Percentiles rank a stretch among this genome's conserved stretches.
Conservation (phyloP, 371 early-diverging fungal genomes). For the Batkoa obscura region DNA sequence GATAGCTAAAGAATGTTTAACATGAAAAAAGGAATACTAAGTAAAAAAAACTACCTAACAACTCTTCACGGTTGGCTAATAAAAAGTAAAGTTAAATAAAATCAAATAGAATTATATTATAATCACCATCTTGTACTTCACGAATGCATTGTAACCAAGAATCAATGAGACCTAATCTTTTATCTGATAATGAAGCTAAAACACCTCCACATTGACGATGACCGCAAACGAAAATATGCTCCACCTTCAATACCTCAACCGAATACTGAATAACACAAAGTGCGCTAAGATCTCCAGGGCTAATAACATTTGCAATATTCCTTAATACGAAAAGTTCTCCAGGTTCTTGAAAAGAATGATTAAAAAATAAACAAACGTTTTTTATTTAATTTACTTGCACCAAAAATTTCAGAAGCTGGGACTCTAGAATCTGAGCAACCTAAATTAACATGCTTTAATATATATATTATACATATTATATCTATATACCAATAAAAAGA, state of each 20-base stretch:
- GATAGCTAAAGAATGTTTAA: background rate
- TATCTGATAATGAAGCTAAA: slow-evolving; percentile 34
- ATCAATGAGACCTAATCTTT: slow-evolving; percentile 59
- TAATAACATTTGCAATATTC: slow-evolving; percentile 87
- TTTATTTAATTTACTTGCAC: slow-evolving; percentile 5
- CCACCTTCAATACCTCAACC: slow-evolving; percentile 73
- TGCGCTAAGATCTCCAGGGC: slow-evolving; percentile 50
- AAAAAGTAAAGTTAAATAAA: background rate
- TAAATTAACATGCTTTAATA: no score
- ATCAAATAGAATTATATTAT: slow-evolving; percentile 19
- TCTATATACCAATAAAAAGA: slow-evolving; percentile 40
- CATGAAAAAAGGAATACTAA: background rate
- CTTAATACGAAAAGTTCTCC: slow-evolving; percentile 90
- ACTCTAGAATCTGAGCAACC: slow-evolving; percentile 88
- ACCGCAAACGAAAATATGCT: slow-evolving; percentile 83
- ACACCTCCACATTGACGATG: slow-evolving; percentile 85
- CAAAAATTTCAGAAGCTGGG: slow-evolving; percentile 35
- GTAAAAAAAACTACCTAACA: slow-evolving; percentile 4
- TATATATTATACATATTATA: no score
- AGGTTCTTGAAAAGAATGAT: slow-evolving; percentile 21
- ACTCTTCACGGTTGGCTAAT: no score
- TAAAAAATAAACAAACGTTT: background rate
- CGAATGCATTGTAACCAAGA: slow-evolving; percentile 67
- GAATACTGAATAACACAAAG: slow-evolving; percentile 85
- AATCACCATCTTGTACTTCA: slow-evolving; percentile 43